Base-by-base conservation (phyloP, 1,284 basidiomycete species). In the Fomitopsis schrenkii region DNA sequence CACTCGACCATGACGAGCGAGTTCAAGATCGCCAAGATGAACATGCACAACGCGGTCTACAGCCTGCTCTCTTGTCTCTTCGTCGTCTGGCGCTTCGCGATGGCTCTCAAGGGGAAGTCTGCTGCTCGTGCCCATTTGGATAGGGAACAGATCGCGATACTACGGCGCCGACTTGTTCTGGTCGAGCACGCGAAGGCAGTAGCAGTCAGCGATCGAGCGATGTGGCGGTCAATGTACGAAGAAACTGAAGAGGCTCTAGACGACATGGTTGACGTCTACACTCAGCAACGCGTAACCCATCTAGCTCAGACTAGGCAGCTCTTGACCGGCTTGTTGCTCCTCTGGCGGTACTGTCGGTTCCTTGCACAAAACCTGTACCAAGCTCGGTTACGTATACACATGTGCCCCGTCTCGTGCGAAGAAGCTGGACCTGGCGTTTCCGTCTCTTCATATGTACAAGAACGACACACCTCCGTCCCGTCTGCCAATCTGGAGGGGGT, bases 301-400 rank as follows among this genome's bases (percentile, higher is more conserved):
- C 35, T 38, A 14, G 22, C n/a, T 35, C 48, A 41, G 15, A 36
- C 36, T 40, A 28, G 48, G 44, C 19, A 36, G 14, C 45, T 59
- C 22, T 33, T 59, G 45, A 52, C 48, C n/a, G 45, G 57, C 48
- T 38, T 59, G 48, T 35, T 59, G 12, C 12, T 59, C 12, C 57
- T 59, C 33, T 59, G 57, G 57, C 36, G 57, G 8, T 59, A 40
- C 48, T 48, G 46, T 28, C 45, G 28, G 36, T 5, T 28, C 28
- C 57, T 59, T 52, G 48, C 35, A 6, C 33, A 35, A 9, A 30
- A 53, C 12, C 57, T 59, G 7, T 44, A 35, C n/a, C 33, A 52
- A 7, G 45, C 48, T 4, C 57, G 36, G 5, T 15, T 59, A 10
- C 48, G 36, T 3, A 36, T 52, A 9, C 36, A 40, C n/a, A 45